Percentiles rank a stretch among this genome's conserved stretches.
Evolutionary conservation across 1,139 yeast genomes (phyloP).

Genomic region (Hyphopichia buzzinii): DNA sequence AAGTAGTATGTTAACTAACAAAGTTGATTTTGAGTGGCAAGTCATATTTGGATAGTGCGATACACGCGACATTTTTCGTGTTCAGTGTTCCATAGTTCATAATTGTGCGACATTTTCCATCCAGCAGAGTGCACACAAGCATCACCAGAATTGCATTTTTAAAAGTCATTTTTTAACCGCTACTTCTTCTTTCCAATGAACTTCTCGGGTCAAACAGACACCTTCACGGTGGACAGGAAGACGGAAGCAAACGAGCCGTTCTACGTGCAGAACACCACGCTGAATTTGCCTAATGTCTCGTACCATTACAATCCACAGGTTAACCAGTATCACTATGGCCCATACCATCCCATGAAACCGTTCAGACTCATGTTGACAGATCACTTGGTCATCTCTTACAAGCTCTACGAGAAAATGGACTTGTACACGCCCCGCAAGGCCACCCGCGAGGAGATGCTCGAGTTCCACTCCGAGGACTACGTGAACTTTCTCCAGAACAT

Average conservation of each 20-base stretch:
- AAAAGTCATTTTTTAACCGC: too few species aligned
- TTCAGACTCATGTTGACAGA: conserved; percentile 91
- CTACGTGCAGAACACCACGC: conserved; percentile 42
- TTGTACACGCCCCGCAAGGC: conserved; percentile 81
- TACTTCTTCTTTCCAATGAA: too few species aligned
- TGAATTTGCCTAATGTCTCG: conserved; percentile 59
- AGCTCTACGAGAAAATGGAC: conserved; percentile 87
- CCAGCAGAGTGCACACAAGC: too few species aligned
- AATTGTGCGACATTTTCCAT: too few species aligned
- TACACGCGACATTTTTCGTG: neutral
- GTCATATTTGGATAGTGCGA: neutral
- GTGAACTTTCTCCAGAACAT: conserved; percentile 74
- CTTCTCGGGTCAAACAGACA: conserved; percentile 19
- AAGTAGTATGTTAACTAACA: too few species aligned
- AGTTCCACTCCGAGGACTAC: conserved; percentile 88
- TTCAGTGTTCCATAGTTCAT: too few species aligned
- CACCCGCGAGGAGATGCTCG: conserved; percentile 69
- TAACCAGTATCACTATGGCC: conserved; percentile 82
- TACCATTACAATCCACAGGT: conserved; percentile 88
- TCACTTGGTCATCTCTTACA: conserved; percentile 82
- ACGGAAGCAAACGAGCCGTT: conserved; percentile 59
- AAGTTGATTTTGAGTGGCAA: conserved; percentile 11
- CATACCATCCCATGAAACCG: conserved; percentile 98
- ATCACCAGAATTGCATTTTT: too few species aligned
- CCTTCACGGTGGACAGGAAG: conserved; percentile 53